A percentile compares a stretch with the other conserved stretches of the same genome.
These are phyloP conservation scores for Gnomoniopsis smithogilvyi DNA, from an alignment of 2,329 filamentous ascomycete species.

Conservation along the genomic window DNA sequence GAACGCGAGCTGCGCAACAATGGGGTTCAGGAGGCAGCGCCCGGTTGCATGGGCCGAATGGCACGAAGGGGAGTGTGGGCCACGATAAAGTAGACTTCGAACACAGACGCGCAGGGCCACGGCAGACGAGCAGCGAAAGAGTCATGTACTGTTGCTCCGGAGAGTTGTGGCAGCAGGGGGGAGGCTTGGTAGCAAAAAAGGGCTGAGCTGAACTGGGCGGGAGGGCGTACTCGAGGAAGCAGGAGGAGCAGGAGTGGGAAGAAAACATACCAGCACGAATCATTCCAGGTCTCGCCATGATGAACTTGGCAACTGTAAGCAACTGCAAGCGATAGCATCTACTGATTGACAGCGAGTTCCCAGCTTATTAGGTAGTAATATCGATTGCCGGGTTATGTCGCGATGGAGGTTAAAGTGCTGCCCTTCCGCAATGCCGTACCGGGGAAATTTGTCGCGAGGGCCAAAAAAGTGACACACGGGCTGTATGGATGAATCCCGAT, in stretches of 20 bases:
- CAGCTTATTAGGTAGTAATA: background rate
- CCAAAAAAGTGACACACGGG: background rate
- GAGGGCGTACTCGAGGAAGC: background rate
- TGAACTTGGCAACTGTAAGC: slow-evolving; percentile 20
- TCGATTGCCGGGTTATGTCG: background rate
- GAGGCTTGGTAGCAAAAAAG: background rate
- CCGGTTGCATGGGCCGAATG: slow-evolving; percentile 1
- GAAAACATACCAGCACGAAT: slow-evolving; percentile 55
- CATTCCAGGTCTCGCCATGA: slow-evolving; percentile 58
- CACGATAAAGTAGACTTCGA: background rate
- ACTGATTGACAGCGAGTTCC: background rate
- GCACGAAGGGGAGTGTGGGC: background rate
- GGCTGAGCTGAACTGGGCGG: background rate
- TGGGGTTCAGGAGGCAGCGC: slow-evolving; percentile 10
- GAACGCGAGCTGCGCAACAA: background rate
- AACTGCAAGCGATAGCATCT: slow-evolving; percentile 12
- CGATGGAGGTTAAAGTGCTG: slow-evolving; percentile 4
- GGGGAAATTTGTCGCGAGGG: background rate
- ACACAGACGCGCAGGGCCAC: slow-evolving; percentile 7
- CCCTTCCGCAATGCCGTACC: slow-evolving; percentile 4
- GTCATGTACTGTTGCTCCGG: slow-evolving; percentile 6
- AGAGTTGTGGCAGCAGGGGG: background rate
- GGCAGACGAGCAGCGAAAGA: background rate
- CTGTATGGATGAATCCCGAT: background rate
- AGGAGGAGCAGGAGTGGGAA: background rate